Base-by-base conservation (phyloP, 495 filamentous ascomycete genomes). In the Delitschia confertaspora region DNA sequence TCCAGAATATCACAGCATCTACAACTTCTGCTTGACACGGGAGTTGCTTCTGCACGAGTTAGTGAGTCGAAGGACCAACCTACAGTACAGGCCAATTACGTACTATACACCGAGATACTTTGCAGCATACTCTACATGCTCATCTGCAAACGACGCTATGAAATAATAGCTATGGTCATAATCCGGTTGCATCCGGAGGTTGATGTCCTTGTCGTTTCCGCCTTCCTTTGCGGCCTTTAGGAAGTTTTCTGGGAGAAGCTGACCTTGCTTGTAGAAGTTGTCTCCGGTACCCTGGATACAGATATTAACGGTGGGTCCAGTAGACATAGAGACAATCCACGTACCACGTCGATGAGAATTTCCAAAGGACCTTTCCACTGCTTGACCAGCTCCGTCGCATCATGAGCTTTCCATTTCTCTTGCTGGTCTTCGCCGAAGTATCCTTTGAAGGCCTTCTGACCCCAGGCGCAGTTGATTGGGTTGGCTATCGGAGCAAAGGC, bases 101-200 rank as follows among this genome's bases (percentile, higher is more conserved):
- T 51, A 50, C 44, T 57, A 52, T 23, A 47, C 53, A 3, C 45
- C 36, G 24, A 57, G 24, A 65, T 87, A 76, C 72, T 86, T 91
- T 27, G 91, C 88, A 42, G 87, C 86, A 63, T 91, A 86, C 40
- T 82, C 78, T 38, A 98, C 72, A 70, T 98, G 91, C 51, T 96
- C 88, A 53, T 81, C 80, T 35, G 82, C 72, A 65, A 98, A 98
- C 8, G 70, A 76, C 21, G 89, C 76, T 68, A 98, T 89, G 56
- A 91, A 93, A 64, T 74, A 95, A 62, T 98, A 98, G 40, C 85
- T 93, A 63, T 96, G 91, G 64, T 98, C 93, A 60, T 98, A 98
- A 38, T 78, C 88, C 59, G 76, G 68, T 66, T 95, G 89, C 69
- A 88, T 91, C 56, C 91, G 71, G 48, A 95, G 60, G 33, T 74